Base-by-base conservation (phyloP, 441 rosid genomes). In the Pelargonium fulgidum region DNA sequence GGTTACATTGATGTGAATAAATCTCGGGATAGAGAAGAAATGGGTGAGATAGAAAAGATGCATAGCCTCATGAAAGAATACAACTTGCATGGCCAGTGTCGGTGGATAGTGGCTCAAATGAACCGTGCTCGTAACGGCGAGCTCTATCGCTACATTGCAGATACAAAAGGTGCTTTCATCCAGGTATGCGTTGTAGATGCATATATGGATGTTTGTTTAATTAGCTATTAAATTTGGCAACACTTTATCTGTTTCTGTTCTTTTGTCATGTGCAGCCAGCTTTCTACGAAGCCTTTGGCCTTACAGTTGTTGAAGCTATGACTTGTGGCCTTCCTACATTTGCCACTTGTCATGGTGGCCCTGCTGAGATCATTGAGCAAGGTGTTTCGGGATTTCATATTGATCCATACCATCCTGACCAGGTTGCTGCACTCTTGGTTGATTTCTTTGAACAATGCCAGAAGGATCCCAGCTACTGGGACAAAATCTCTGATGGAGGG, bases 241-340 rank as follows among this genome's bases (percentile, higher is more conserved):
- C 12, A n/a, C 39, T 64, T 36, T 29, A n/a, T 16, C 19, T 13
- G 75, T 11, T 70, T 17, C 41, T 42, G 10, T 64, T 26, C 3
- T 19, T 29, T 6, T 7, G 14, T 63, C 67, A 39, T 24, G 13
- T 73, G 69, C 84, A 94, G 97, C 98, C 98, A 73, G 99, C 99
- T 0, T 87, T 92, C 74, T 92, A 90, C 50, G 99, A 94, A 90
- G 96, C 92, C 47, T 94, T 92, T 76, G 99, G 98, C 62, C 89
- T 92, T 68, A 92, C 98, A 1, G 94, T 94, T 33, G 90, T 90
- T 72, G 96, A 94, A 80, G 93, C 97, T 72, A 94, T 94, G 99
- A 92, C 94, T 56, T 87, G 89, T 64, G 98, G 90, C 47, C 96
- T 94, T 71, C 99, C 98, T 17, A 90, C 94, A 54, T 86, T 94